Evolutionary conservation across 2,329 filamentous ascomycete species (phyloP).

Genomic region (Escovopsis weberi): DNA sequence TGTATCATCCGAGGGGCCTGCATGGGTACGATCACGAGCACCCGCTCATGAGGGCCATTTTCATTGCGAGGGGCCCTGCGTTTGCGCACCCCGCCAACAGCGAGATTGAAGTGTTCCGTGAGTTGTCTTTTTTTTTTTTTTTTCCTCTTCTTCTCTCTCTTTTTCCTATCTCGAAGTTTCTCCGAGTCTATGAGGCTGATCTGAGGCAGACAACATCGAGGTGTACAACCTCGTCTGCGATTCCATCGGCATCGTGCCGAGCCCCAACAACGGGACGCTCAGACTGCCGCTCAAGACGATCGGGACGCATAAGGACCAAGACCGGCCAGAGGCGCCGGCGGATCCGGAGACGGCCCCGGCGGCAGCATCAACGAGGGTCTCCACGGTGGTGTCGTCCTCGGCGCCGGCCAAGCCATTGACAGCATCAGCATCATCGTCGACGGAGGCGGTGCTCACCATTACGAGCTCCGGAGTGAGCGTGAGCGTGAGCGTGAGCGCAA

Average conservation of each 20-base stretch:
- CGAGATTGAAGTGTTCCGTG: constrained; percentile 67
- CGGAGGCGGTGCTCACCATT: background rate
- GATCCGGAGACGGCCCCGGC: constrained; percentile 30
- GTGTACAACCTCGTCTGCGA: constrained; percentile 94
- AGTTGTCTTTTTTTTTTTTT: constrained; percentile 23
- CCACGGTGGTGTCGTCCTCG: too few species aligned
- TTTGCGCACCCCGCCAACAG: constrained; percentile 80
- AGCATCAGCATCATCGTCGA: background rate
- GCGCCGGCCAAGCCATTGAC: too few species aligned
- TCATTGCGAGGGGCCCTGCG: constrained; percentile 79
- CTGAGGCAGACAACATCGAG: constrained; percentile 64
- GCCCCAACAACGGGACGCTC: constrained; percentile 78
- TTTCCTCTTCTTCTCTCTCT: too few species aligned
- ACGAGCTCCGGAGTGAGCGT: too few species aligned
- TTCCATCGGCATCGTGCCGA: constrained; percentile 57
- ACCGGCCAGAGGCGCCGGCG: constrained; percentile 31
- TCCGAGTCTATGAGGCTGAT: constrained; percentile 17
- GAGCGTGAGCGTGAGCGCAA: too few species aligned
- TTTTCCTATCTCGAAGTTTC: too few species aligned
- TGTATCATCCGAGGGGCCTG: constrained; percentile 70
- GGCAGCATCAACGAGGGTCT: background rate
- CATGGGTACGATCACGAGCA: constrained; percentile 95
- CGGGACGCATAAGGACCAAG: constrained; percentile 43
- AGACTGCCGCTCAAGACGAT: constrained; percentile 51
- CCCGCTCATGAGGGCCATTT: constrained; percentile 91